phyloP scores from a whole-genome alignment of 2,329 filamentous ascomycete genomes.

The Fusarium incarnatum region DNA sequence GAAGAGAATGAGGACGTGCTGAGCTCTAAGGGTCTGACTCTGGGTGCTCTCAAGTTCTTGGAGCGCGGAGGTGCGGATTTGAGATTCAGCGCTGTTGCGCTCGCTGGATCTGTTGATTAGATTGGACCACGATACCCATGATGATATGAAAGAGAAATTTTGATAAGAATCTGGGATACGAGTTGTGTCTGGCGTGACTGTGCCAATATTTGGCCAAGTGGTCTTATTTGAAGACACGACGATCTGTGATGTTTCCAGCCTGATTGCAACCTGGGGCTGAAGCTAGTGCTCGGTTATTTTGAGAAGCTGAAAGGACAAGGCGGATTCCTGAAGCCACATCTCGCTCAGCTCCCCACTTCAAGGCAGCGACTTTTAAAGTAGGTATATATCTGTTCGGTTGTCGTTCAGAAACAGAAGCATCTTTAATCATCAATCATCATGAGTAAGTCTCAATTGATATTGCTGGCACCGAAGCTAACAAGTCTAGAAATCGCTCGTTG shows the following conservation, averaged over 20 bases:
- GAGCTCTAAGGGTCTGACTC: conserved; percentile 77
- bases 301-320: conserved; percentile 18
- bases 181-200: background rate
- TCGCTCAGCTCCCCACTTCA: conserved; percentile 37
- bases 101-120: conserved; percentile 64
- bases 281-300: background rate
- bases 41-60: conserved; percentile 72
- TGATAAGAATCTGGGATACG: background rate
- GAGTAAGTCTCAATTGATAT: conserved; percentile 17
- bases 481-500: conserved; percentile 39
- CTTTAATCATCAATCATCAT: conserved; percentile 12
- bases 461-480: background rate
- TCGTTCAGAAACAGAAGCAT: background rate
- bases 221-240: background rate
- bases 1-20: conserved; percentile 74
- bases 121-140: conserved; percentile 29
- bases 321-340: conserved; percentile 39
- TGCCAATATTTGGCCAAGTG: background rate
- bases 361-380: conserved; percentile 37
- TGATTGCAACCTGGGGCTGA: background rate
- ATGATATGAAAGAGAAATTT: background rate
- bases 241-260: background rate
- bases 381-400: background rate
- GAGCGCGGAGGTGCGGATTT: conserved; percentile 67
- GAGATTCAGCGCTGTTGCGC: conserved; percentile 68